Evolutionary conservation across 148 eudicot genomes (phyloP), one percentile per base, ranked within the genome.

Genomic region (Nepenthes mirabilis): DNA sequence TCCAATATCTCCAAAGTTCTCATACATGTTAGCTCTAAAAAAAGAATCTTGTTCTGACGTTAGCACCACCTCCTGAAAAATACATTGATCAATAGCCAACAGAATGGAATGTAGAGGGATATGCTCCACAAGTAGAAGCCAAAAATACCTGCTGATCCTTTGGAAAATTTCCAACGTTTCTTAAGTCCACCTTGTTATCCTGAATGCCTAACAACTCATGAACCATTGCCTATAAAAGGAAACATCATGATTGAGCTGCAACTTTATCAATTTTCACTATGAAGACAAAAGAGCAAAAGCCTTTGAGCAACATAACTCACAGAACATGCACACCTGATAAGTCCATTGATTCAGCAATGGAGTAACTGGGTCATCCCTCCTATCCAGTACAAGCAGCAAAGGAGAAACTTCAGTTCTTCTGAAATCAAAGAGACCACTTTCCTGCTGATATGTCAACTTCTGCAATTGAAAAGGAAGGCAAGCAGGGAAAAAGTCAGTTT

Each of bases 321-420:
- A 71, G 45, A 57, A 43, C 12, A 2, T 43, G 47, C 14, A 64
- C 70, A 91, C 98, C 98, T 91, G 98, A 70, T 91, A 91, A 8
- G 98, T 91, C 98, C 98, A 91, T 62, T 91, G 98, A 70, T 88
- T 91, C 52, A 91, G 83, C 72, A 91, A 75, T 32, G 98, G 94
- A 67, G 94, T 91, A 57, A 91, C 98, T 65, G 98, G 96, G 68
- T 91, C 98, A 67, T 88, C 98, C 65, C 98, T 78, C 70, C 98
- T 78, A 70, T 91, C 98, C 62, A 91, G 64, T 57, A 91, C 74
- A 59, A 91, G 78, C 80, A 91, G 76, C 79, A 88, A 70, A 1
- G 98, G 95, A 61, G 95, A 82, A 66, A 78, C 71, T 70, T 91
- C 96, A 11, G 80, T 70, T 73, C 94, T 81, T 69, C 98, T 80